Conservation (phyloP, 2,329 filamentous ascomycete genomes). For the Fusarium nygamai region DNA sequence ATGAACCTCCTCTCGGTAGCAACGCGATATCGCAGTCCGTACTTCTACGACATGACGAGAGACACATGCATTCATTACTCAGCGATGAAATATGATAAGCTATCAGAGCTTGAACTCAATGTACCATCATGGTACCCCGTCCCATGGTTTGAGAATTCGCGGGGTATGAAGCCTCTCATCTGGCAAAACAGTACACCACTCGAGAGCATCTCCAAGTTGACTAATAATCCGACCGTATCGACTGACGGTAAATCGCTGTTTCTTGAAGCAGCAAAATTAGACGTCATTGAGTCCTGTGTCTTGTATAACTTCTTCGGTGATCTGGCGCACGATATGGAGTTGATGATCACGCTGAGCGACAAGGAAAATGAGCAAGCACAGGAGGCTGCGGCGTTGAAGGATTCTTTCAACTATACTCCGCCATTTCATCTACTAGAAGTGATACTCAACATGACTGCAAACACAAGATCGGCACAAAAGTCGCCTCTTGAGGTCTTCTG, state of each 20-base stretch:
- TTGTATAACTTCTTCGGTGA: neutral
- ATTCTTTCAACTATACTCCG: neutral
- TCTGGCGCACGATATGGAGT: neutral
- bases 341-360: neutral
- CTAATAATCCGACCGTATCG: neutral
- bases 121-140: neutral
- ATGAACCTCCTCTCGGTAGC: neutral
- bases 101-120: neutral
- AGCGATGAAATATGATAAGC: neutral
- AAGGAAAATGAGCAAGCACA: neutral
- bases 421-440: neutral
- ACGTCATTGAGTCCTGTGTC: neutral
- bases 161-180: neutral
- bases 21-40: neutral
- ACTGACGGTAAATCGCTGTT: neutral
- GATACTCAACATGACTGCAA: neutral
- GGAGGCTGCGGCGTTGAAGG: neutral
- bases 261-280: neutral
- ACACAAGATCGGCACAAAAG: fast-evolving
- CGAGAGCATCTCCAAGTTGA: fast-evolving
- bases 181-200: neutral
- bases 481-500: neutral
- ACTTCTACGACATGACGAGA: neutral
- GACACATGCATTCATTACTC: neutral
- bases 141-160: neutral